Conservation (phyloP, 768 basidiomycete genomes). For the Tricholoma flavovirens region DNA sequence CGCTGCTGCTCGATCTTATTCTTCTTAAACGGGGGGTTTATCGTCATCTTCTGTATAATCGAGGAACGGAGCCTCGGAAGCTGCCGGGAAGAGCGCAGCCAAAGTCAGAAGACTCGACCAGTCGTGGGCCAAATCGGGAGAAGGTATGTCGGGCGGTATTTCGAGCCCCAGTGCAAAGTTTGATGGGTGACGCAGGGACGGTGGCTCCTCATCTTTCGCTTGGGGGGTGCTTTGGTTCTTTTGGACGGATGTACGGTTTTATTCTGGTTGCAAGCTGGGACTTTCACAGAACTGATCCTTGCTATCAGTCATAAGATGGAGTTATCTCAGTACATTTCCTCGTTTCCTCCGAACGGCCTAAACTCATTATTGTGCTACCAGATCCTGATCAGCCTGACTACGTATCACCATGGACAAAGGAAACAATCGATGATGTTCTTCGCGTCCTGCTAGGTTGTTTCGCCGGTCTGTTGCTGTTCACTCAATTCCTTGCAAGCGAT, state of each 20-base stretch:
- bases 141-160: constrained; percentile 17
- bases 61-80: constrained; percentile 60
- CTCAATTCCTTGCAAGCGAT: neutral
- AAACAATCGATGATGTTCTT: constrained; percentile 44
- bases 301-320: constrained; percentile 69
- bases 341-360: neutral
- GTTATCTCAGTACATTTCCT: constrained; percentile 48
- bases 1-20: constrained; percentile 72
- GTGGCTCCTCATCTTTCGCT: constrained; percentile 52
- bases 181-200: constrained; percentile 36
- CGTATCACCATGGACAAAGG: constrained; percentile 44
- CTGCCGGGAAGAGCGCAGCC: constrained; percentile 17
- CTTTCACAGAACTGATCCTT: constrained; percentile 1
- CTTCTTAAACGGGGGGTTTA: constrained; percentile 79
- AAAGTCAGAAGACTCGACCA: neutral
- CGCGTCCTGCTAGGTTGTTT: constrained; percentile 62
- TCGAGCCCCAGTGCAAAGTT: neutral
- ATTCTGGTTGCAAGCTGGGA: constrained; percentile 6
- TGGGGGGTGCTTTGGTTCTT: constrained; percentile 53
- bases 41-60: constrained; percentile 76
- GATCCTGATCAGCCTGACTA: constrained; percentile 35
- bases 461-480: constrained; percentile 39
- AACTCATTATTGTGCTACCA: constrained; percentile 12
- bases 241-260: constrained; percentile 66
- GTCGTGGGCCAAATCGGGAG: constrained; percentile 10